A percentile compares a stretch with the other conserved stretches of the same genome.
Conservation (phyloP, 169 alveolate species). For the Hammondia hammondi region DNA sequence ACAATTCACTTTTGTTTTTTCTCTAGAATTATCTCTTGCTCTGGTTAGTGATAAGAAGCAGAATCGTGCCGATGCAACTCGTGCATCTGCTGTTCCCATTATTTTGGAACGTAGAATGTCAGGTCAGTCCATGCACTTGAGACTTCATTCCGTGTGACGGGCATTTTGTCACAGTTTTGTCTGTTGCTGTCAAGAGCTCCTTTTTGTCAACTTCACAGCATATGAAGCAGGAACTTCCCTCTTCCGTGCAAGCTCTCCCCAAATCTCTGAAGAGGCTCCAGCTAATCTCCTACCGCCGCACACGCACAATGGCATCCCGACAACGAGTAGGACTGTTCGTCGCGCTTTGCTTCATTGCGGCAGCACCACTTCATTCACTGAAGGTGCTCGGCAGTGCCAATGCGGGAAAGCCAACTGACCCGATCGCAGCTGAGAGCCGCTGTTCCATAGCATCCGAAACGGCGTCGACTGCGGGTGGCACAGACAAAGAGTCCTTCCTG, state of each 20-base stretch:
- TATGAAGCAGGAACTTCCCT: neutral
- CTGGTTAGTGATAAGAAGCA: too few species aligned
- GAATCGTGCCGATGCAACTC: too few species aligned
- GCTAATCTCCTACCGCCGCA: neutral
- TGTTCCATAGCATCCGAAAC: neutral
- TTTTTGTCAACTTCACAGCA: neutral
- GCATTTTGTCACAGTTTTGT: neutral
- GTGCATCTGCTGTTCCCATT: too few species aligned
- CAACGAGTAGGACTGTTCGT: neutral
- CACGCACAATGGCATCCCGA: neutral
- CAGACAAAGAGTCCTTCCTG: neutral
- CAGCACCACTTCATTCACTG: neutral
- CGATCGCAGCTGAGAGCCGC: neutral
- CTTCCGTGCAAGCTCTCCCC: neutral
- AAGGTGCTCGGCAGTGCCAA: neutral
- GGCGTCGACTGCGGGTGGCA: neutral
- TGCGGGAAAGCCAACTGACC: neutral
- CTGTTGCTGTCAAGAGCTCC: neutral
- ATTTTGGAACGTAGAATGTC: neutral
- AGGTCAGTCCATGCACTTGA: neutral
- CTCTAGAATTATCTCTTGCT: too few species aligned
- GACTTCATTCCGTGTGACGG: neutral
- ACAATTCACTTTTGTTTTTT: too few species aligned
- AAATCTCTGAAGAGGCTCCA: too few species aligned
- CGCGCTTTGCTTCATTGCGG: too few species aligned